Conservation (phyloP, 257 asterid species). For the Plantago elongata region DNA sequence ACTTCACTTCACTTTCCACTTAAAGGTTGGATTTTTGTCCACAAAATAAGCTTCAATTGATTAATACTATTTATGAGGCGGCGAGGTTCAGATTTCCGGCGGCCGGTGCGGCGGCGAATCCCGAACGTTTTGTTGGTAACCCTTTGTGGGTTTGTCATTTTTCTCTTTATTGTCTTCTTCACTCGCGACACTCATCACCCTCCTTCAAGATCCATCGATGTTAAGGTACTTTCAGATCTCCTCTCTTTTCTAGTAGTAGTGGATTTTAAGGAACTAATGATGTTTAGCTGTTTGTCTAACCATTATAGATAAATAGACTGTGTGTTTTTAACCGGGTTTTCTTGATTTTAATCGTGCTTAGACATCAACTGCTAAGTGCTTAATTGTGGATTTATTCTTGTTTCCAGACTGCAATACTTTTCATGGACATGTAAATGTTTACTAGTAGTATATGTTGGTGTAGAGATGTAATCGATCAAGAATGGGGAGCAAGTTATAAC, state of each 20-base stretch:
- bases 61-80: slow-evolving; percentile 49
- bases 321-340: no score
- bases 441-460: no score
- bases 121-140: slow-evolving; percentile 62
- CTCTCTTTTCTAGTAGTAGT: not conserved
- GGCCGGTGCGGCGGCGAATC: slow-evolving; percentile 67
- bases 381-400: no score
- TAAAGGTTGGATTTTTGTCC: not conserved
- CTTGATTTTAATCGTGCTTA: no score
- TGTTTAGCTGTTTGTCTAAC: no score
- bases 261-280: no score
- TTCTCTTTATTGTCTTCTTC: slow-evolving; percentile 53
- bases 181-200: slow-evolving; percentile 59
- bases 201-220: slow-evolving; percentile 50
- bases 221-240: slow-evolving; percentile 49
- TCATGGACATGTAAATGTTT: no score
- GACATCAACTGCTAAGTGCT: no score
- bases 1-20: not conserved
- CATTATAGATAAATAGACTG: no score
- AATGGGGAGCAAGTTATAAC: no score
- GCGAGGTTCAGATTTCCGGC: slow-evolving; percentile 73
- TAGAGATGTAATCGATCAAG: no score
- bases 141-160: slow-evolving; percentile 49
- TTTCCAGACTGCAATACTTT: no score
- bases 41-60: not conserved